Evolutionary conservation across 176 grass and related monocot genomes (phyloP).

Genomic region (Oryza glaberrima): DNA sequence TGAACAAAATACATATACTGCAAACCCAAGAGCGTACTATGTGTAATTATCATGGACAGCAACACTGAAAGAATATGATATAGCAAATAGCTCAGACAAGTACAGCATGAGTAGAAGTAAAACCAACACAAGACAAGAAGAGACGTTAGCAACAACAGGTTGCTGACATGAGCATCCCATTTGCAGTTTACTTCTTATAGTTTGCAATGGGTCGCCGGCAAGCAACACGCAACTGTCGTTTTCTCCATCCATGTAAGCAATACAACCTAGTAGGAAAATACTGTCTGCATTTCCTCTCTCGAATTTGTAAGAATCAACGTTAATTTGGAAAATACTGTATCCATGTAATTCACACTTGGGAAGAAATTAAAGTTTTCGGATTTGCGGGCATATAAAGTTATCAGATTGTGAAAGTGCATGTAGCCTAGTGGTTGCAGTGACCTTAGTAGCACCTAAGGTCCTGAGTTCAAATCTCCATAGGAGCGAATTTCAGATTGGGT

Average conservation of each 20-base stretch:
- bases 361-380: not conserved
- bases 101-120: slow-evolving; percentile 47
- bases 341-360: not conserved
- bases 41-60: slow-evolving; percentile 2
- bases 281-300: not conserved
- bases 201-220: slow-evolving; percentile 32
- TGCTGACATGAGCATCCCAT: not conserved
- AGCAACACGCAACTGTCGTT: slow-evolving; percentile 41
- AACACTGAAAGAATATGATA: slow-evolving; percentile 16
- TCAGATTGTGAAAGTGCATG: too few species aligned
- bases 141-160: slow-evolving; percentile 30
- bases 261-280: not conserved
- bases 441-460: too few species aligned
- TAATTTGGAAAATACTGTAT: not conserved
- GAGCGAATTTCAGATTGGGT: too few species aligned
- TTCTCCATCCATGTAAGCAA: slow-evolving; percentile 28
- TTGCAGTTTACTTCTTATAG: slow-evolving; percentile 39
- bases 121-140: slow-evolving; percentile 20
- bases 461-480: too few species aligned
- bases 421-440: too few species aligned
- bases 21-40: slow-evolving; percentile 5
- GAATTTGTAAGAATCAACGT: not conserved
- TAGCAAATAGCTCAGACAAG: slow-evolving; percentile 23
- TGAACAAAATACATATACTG: slow-evolving; percentile 25
- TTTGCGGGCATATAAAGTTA: not conserved